Evolutionary conservation across 129 eudicot species (phyloP).

Genomic region (Artemisia annua): DNA sequence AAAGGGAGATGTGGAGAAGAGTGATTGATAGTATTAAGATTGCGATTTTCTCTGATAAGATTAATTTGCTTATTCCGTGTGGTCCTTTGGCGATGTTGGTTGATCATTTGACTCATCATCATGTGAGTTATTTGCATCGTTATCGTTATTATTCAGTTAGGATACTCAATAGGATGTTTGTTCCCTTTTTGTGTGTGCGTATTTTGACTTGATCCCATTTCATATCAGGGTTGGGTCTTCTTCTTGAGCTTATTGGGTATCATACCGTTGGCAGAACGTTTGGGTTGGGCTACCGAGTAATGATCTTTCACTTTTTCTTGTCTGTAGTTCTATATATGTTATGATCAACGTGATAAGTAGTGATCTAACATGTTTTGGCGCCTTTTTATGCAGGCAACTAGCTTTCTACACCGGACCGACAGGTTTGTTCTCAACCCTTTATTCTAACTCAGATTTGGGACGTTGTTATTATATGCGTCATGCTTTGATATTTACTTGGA

Average conservation of each 20-base stretch:
- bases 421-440: constrained; percentile 42
- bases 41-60: constrained; percentile 52
- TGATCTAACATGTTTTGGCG: constrained; percentile 13
- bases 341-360: not conserved
- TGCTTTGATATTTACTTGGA: constrained; percentile 18
- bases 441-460: not conserved
- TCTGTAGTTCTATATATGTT: not conserved
- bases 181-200: not conserved
- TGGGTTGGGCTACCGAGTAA: constrained; percentile 93
- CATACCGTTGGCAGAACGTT: constrained; percentile 82
- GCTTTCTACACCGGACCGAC: constrained; percentile 76
- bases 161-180: constrained; percentile 1
- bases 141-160: not conserved
- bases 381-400: constrained; percentile 52
- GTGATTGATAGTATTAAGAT: constrained; percentile 43
- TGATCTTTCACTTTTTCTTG: constrained; percentile 7
- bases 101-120: constrained; percentile 44
- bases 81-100: constrained; percentile 70
- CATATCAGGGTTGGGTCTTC: constrained; percentile 73
- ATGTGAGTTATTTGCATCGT: constrained; percentile 41
- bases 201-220: constrained; percentile 6
- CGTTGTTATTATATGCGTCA: not conserved
- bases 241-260: constrained; percentile 71
- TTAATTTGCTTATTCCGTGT: constrained; percentile 59
- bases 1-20: constrained; percentile 25